Percentiles rank a stretch among this genome's conserved stretches.
These are phyloP conservation scores for Leccinum arenicola DNA, from an alignment of 768 basidiomycete genomes.

Conservation along the genomic window DNA sequence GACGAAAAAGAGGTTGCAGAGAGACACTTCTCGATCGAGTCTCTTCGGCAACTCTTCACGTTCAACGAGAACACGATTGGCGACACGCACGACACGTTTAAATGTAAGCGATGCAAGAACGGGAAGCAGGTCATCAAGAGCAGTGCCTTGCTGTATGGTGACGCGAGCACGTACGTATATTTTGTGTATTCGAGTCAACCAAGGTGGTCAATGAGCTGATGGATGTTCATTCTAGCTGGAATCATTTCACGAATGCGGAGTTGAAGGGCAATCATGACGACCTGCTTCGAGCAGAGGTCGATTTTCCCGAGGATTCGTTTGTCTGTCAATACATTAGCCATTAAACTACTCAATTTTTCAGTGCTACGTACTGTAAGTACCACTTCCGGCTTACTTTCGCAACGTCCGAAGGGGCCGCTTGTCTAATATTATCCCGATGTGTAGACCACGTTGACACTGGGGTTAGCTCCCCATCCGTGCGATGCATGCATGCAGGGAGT, in stretches of 20 bases:
- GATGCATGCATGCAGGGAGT: too few relatives aligned
- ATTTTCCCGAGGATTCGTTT: constrained; percentile 81
- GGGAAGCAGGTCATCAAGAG: constrained; percentile 83
- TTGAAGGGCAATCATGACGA: constrained; percentile 94
- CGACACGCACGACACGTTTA: constrained; percentile 98
- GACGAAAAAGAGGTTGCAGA: constrained; percentile 96
- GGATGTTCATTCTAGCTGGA: constrained; percentile 64
- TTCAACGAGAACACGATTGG: constrained; percentile 85
- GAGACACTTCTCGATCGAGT: constrained; percentile 89
- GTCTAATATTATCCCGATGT: too few relatives aligned
- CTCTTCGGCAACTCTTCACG: constrained; percentile 85
- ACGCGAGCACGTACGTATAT: constrained; percentile 88
- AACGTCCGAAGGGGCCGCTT: too few relatives aligned
- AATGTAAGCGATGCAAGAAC: constrained; percentile 87
- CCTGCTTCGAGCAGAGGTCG: constrained; percentile 85
- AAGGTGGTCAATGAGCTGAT: constrained; percentile 1
- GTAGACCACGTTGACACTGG: too few relatives aligned
- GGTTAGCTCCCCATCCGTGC: too few relatives aligned
- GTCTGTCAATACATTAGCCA: constrained; percentile 97
- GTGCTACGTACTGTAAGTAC: too few relatives aligned
- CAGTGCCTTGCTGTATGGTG: constrained; percentile 88
- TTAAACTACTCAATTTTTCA: constrained; percentile 31
- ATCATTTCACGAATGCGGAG: constrained; percentile 90
- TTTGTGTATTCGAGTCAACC: constrained; percentile 1
- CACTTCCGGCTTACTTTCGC: too few relatives aligned